Evolutionary conservation across 805 yeast genomes (phyloP), one percentile per base, ranked within the genome.

Genomic region (Ogataea trehaloabstinens): DNA sequence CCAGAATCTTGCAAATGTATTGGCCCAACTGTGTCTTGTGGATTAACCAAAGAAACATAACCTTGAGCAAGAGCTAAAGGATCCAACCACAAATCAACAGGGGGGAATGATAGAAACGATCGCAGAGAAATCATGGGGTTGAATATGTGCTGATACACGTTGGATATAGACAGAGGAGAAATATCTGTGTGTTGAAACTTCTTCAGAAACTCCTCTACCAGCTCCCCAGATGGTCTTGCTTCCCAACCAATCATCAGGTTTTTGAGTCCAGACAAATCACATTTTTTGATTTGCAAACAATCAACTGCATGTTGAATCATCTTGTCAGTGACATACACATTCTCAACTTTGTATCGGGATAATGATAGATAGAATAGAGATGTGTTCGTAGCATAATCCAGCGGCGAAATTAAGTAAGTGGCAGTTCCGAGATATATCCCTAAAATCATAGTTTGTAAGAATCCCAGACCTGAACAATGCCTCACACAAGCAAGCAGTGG

Each of bases 21-120:
- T 0, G 89, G 87, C 48, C 74, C 72, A 4, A 85, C 81, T 19
- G 71, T 71, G 45, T 78, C 84, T 4, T 75, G 75, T 8, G 88
- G 91, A 49, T 85, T 83, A 5, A 88, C 90, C 19, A 85, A 73
- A 16, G 85, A 79, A 2, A 93, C 74, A 38, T 82, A 78, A 2
- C 99, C 99, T 46, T 88, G 91, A n/a, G 97, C 73, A 41, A 93
- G 69, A 0, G 95, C 91, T 33, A 83, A 70, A 0, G 95, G 89
- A 55, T 93, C 98, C 36, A 93, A 68, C 72, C 83, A 88, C 18
- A 93, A 60, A 46, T 87, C 93, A 16, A 87, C 82, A 0, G 96
- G 95, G 12, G 91, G 95, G 37, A 88, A 80, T 6, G 89, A 80
- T 73, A 91, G 73, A 60, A 88, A 90, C 1, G 96, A 87, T 37